Evolutionary conservation across 345 rosid species (phyloP).

Genomic region (Raphanus raphanistrum): DNA sequence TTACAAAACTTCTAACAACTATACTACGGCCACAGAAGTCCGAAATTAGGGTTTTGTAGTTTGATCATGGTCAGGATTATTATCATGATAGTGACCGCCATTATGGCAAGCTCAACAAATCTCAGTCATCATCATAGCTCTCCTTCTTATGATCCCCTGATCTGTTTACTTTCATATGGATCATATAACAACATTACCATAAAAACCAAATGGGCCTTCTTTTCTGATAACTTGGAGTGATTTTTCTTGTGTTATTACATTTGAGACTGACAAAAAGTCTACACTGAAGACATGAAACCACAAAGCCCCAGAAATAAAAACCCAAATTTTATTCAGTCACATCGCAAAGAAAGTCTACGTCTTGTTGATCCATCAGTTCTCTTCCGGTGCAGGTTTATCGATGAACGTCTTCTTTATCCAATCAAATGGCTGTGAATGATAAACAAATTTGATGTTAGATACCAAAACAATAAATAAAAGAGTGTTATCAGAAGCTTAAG

Average conservation of each 20-base stretch:
- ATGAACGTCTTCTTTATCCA: slow-evolving; percentile 90
- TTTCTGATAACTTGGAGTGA: not conserved
- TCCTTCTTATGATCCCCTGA: not conserved
- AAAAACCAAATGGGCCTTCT: not conserved
- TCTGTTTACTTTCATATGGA: not conserved
- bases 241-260: not conserved
- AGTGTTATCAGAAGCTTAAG: not conserved
- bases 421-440: slow-evolving; percentile 67
- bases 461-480: not conserved
- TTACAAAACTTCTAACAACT: not conserved
- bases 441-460: not conserved
- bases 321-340: slow-evolving; percentile 31
- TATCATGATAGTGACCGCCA: not conserved
- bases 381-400: slow-evolving; percentile 55
- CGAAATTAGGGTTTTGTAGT: too few species aligned
- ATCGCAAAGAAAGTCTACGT: slow-evolving; percentile 5
- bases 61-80: not conserved
- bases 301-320: slow-evolving; percentile 19
- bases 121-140: not conserved
- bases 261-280: not conserved
- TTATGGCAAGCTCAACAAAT: not conserved
- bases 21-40: not conserved
- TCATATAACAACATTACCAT: too few species aligned
- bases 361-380: slow-evolving; percentile 37
- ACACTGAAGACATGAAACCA: slow-evolving; percentile 34